Base-by-base conservation (phyloP, 768 basidiomycete species). In the Leccinum variicolor region DNA sequence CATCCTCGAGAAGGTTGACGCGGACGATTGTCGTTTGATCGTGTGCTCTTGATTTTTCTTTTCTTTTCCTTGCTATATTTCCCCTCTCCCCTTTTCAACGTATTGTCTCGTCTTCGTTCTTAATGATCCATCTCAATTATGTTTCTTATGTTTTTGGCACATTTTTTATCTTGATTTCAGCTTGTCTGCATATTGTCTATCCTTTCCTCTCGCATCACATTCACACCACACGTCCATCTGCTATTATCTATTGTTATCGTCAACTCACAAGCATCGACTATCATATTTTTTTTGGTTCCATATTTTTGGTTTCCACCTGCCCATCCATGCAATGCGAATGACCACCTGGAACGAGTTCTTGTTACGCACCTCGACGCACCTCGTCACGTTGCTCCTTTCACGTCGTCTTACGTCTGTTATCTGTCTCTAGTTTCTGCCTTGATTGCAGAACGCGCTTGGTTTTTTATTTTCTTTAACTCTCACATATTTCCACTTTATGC, bases 1-100 rank as follows among this genome's bases (percentile, higher is more conserved):
- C 80, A 10, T 72, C 69, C 57, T 82, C 82, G 3, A 79, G 77
- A 62, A 77, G 81, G 59, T 50, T 79, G 64, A 83, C 84, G 11
- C 78, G 80, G 59, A 63, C 71, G 46, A 62, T 72, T 7, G 47
- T 61, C 15, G 62, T 63, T 39, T 72, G 58, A 71, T 54, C 54
- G 3, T 29, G n/a, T 39, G n/a, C n/a, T 33, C 34, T 34, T 36
- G 31, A 25, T 23, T 13, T 25, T 28, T 5, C 11, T 17, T 41
- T 31, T 29, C 26, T 31, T 4, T 23, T 21, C 43, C 19, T 21
- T 13, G 4, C 4, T 23, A 23, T 23, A 25, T 46, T 46, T 23
- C 0, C 13, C 6, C 8, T 14, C 45, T 5, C 9, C 33, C 23
- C 9, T 4, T 15, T 15, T n/a, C 29, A 34, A 5, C 31, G 17